phyloP scores from a whole-genome alignment of 345 rosid species.

The sweet orange (Citrus sinensis) region DNA sequence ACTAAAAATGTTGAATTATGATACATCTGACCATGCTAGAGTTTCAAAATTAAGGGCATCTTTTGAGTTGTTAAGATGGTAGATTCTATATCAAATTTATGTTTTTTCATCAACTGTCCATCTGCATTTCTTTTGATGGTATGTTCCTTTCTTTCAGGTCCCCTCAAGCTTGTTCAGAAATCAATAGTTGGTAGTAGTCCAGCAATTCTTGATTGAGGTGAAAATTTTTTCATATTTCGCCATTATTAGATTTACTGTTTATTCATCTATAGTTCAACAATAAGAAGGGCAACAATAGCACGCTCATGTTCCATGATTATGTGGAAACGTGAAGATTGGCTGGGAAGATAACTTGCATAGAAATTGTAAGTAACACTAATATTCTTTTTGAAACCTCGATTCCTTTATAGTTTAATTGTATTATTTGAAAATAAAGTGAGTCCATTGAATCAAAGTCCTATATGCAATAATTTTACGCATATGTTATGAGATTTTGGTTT shows the following conservation, averaged over 20 bases:
- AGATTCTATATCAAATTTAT: not conserved
- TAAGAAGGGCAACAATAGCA: not conserved
- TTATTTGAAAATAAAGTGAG: not conserved
- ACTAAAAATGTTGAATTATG: not conserved
- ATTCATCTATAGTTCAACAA: conserved; percentile 8
- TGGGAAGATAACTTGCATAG: not conserved
- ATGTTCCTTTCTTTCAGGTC: conserved; percentile 38
- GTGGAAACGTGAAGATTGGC: not conserved
- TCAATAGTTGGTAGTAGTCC: conserved; percentile 1
- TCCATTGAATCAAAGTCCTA: not conserved
- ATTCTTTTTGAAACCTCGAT: not conserved
- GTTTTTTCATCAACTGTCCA: not conserved
- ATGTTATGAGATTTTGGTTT: not conserved
- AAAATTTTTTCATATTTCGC: not conserved
- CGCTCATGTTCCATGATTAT: not conserved
- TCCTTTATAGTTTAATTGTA: not conserved
- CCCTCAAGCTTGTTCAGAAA: conserved; percentile 53
- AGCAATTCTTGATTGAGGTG: not conserved
- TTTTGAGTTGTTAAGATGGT: not conserved
- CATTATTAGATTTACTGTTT: not conserved
- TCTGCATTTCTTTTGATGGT: not conserved
- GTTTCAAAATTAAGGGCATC: not conserved
- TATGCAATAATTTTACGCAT: not conserved
- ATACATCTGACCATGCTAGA: not conserved
- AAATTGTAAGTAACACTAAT: not conserved